Percentiles rank a stretch among this genome's conserved stretches.
phyloP scores from a whole-genome alignment of 2,329 filamentous ascomycete genomes.

The Drechslera avenae region DNA sequence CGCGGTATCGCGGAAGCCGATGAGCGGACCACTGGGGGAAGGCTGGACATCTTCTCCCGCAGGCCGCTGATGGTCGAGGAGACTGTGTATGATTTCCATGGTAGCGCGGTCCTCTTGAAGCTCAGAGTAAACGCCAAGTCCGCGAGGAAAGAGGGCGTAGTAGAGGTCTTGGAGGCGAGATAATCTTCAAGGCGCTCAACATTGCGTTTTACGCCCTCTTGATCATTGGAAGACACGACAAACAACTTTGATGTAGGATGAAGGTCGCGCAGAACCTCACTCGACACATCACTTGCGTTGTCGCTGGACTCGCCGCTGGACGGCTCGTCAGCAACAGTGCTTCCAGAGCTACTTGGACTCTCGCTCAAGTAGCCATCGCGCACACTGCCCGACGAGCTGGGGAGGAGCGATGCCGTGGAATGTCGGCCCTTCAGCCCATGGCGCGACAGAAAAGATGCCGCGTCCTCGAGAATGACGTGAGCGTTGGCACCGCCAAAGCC shows the following conservation, averaged over 20 bases:
- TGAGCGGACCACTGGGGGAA: constrained; percentile 8
- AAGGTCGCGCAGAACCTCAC: constrained; percentile 6
- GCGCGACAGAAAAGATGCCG: constrained; percentile 5
- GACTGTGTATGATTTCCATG: constrained; percentile 10
- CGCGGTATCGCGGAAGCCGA: constrained; percentile 8
- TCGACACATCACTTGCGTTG: constrained; percentile 5
- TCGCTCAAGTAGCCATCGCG: background rate
- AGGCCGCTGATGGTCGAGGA: background rate
- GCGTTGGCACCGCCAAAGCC: constrained; percentile 52
- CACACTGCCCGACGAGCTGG: constrained; percentile 15
- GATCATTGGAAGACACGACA: constrained; percentile 9
- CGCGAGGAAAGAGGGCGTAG: background rate
- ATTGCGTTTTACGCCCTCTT: constrained; percentile 10
- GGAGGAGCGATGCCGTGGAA: constrained; percentile 22
- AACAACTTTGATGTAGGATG: constrained; percentile 2
- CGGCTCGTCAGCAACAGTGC: constrained; percentile 2
- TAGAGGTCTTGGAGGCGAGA: constrained; percentile 1
- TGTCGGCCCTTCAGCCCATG: constrained; percentile 7
- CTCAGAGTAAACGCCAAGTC: constrained; percentile 8
- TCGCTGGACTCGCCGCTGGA: constrained; percentile 4
- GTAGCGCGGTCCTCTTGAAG: constrained; percentile 3
- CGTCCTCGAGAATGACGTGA: constrained; percentile 28
- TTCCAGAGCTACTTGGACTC: constrained; percentile 4
- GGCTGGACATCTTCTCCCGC: constrained; percentile 1
- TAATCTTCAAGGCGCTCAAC: constrained; percentile 8